These are phyloP conservation scores for Fusarium lateritium DNA, from an alignment of 2,329 filamentous ascomycete genomes.

Conservation along the genomic window DNA sequence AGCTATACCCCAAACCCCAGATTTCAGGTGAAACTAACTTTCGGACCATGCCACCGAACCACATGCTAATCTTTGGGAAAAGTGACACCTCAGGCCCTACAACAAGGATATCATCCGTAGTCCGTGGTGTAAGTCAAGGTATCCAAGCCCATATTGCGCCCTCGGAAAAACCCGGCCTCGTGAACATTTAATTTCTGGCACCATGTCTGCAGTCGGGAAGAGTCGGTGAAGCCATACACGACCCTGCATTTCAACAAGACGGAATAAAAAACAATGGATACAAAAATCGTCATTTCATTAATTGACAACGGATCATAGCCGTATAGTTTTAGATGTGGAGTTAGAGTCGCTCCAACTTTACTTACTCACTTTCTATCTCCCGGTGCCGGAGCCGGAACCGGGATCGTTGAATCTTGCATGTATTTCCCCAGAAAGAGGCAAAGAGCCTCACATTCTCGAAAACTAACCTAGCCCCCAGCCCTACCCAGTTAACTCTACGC, in stretches of 20 bases:
- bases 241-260: not conserved
- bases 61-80: not conserved
- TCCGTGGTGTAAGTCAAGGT: not conserved
- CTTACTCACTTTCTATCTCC: constrained; percentile 2
- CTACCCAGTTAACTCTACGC: not conserved
- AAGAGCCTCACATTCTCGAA: constrained; percentile 25
- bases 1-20: not conserved
- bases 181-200: not conserved
- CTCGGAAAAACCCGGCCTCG: constrained; percentile 17
- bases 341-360: constrained; percentile 4
- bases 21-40: constrained; percentile 1
- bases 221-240: constrained; percentile 13
- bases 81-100: too few relatives aligned
- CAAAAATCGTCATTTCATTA: constrained; percentile 9
- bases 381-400: constrained; percentile 40
- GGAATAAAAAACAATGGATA: constrained; percentile 2
- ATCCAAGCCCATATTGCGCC: not conserved
- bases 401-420: constrained; percentile 20
- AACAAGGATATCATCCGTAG: too few relatives aligned
- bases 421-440: constrained; percentile 41
- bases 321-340: not conserved
- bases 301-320: not conserved
- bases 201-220: constrained; percentile 24
- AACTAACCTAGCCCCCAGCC: not conserved
- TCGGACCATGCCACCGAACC: not conserved